A percentile compares a stretch with the other conserved stretches of the same genome.
Evolutionary conservation across 176 grass and related monocot genomes (phyloP).

Genomic region (Carex myosuroides): DNA sequence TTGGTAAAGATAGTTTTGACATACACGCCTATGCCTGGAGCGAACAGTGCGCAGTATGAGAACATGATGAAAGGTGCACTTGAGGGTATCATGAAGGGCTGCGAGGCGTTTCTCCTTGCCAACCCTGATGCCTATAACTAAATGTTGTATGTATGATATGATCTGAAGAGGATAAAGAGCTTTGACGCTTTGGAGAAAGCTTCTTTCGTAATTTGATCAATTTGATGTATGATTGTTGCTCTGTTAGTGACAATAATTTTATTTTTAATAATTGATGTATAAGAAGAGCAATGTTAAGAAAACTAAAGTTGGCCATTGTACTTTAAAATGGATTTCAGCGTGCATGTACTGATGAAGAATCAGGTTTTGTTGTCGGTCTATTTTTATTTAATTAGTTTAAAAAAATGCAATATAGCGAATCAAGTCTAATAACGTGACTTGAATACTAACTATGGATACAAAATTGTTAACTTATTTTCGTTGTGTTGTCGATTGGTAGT

Average conservation of each 20-base stretch:
- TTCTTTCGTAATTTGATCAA: not conserved
- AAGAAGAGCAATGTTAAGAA: too few relatives aligned
- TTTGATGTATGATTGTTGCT: not conserved
- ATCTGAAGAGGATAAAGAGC: not conserved
- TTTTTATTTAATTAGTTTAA: not conserved
- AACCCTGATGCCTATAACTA: slow-evolving; percentile 54
- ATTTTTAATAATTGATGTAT: too few relatives aligned
- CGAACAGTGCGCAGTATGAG: slow-evolving; percentile 18
- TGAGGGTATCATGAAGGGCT: slow-evolving; percentile 36
- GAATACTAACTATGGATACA: too few relatives aligned
- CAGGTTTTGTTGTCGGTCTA: too few relatives aligned
- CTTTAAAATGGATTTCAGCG: not conserved
- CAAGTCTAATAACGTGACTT: too few relatives aligned
- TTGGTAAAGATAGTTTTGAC: slow-evolving; percentile 38
- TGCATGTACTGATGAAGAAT: not conserved
- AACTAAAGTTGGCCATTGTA: not conserved
- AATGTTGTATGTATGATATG: not conserved
- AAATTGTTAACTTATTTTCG: too few relatives aligned
- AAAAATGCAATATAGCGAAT: too few relatives aligned
- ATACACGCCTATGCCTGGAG: slow-evolving; percentile 37
- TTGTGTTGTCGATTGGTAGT: too few relatives aligned
- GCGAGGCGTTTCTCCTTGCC: slow-evolving; percentile 43
- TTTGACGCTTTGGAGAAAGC: not conserved
- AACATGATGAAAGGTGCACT: slow-evolving; percentile 35
- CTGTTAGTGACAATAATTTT: not conserved